Conservation (phyloP, 148 eudicot genomes). For the Vaccinium corymbosum region DNA sequence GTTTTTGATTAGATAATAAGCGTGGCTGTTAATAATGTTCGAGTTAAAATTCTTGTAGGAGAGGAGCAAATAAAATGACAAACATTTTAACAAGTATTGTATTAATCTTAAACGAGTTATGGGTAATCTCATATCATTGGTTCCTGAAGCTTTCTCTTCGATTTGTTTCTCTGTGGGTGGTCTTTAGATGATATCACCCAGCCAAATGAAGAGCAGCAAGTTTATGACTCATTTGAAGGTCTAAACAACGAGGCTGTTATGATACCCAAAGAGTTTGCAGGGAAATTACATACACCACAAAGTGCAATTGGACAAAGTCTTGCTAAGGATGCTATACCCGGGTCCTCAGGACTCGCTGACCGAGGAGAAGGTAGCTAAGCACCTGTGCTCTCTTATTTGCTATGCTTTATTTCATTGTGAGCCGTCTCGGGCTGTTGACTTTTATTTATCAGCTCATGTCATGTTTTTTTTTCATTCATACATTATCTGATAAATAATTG, state of each 20-base stretch:
- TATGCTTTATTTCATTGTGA: neutral
- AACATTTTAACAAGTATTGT: neutral
- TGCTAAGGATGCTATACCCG: slow-evolving; percentile 18
- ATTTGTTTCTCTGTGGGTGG: slow-evolving; percentile 22
- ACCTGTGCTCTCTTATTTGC: neutral
- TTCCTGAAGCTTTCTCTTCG: slow-evolving; percentile 17
- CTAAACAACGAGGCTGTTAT: slow-evolving; percentile 21
- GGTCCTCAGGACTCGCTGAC: slow-evolving; percentile 15
- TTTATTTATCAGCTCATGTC: neutral
- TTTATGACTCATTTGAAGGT: slow-evolving; percentile 23
- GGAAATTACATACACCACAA: slow-evolving; percentile 27
- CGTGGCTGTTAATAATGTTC: neutral
- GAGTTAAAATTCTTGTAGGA: neutral
- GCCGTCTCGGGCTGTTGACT: neutral
- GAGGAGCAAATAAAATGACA: neutral
- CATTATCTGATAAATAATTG: neutral
- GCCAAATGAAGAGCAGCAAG: slow-evolving; percentile 37
- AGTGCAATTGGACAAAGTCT: slow-evolving; percentile 23
- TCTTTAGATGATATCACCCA: slow-evolving; percentile 72
- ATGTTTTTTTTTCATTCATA: neutral
- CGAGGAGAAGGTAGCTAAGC: slow-evolving; percentile 24
- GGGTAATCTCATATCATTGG: neutral
- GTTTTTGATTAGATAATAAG: neutral
- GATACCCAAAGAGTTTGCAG: slow-evolving; percentile 28
- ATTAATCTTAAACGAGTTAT: neutral